Conservation (phyloP, 2,329 filamentous ascomycete genomes). For the Calonectria ilicicola region DNA sequence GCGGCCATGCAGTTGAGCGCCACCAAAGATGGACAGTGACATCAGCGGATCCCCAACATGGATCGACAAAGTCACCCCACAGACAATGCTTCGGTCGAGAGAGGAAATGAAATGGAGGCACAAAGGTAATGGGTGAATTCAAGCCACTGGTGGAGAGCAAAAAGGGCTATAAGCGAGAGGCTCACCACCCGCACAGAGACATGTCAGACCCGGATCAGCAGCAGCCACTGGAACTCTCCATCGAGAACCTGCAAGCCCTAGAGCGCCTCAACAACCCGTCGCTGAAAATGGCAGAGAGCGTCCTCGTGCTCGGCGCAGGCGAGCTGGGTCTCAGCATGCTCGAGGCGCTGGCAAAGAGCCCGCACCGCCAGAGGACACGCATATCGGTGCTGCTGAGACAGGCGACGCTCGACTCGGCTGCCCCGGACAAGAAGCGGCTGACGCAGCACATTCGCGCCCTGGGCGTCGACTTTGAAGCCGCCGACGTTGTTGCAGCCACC, state of each 20-base stretch:
- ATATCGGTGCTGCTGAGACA: conserved; percentile 67
- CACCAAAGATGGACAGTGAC: conserved; percentile 28
- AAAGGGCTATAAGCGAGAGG: conserved; percentile 25
- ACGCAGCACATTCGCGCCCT: conserved; percentile 50
- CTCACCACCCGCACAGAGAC: conserved; percentile 2
- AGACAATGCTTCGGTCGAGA: background rate
- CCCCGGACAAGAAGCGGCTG: conserved; percentile 50
- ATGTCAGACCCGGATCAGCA: conserved; percentile 28
- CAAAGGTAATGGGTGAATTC: background rate
- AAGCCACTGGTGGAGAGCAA: background rate
- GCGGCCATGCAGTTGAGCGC: conserved; percentile 26
- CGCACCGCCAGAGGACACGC: conserved; percentile 47
- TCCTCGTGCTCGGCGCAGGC: conserved; percentile 75
- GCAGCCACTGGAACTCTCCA: conserved; percentile 41
- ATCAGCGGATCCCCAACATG: conserved; percentile 33
- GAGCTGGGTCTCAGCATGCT: conserved; percentile 72
- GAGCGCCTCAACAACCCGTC: conserved; percentile 38
- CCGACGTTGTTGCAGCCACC: conserved; percentile 56
- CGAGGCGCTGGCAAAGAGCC: conserved; percentile 60
- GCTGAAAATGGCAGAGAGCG: conserved; percentile 39
- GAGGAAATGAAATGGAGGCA: conserved; percentile 1
- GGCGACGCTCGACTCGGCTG: conserved; percentile 54
- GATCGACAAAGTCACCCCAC: conserved; percentile 19
- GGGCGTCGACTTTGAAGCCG: conserved; percentile 55
- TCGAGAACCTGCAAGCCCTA: conserved; percentile 40